Evolutionary conservation across 2,329 filamentous ascomycete species (phyloP).

Genomic region (Coleophoma eucalyptorum): DNA sequence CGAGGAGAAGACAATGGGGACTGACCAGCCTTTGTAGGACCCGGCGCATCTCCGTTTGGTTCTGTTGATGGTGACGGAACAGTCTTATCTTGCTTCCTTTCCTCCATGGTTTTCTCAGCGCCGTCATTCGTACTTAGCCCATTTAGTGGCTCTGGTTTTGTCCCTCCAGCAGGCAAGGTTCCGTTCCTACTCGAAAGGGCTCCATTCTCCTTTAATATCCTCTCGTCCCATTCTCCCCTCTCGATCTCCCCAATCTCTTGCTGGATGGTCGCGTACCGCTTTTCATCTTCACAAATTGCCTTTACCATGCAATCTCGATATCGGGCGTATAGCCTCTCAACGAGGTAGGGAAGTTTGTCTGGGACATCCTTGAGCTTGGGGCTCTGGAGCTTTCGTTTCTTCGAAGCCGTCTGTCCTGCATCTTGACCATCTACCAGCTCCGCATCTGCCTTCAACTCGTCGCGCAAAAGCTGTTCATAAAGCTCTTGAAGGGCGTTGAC

Average conservation of each 20-base stretch:
- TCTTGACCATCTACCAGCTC: conserved; percentile 33
- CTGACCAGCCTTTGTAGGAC: conserved; percentile 4
- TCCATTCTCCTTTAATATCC: conserved; percentile 20
- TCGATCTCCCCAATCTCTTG: conserved; percentile 68
- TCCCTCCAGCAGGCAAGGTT: not conserved
- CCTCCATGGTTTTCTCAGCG: not conserved
- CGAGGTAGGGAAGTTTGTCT: conserved; percentile 65
- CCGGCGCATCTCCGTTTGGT: conserved; percentile 3
- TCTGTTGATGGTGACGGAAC: conserved; percentile 5
- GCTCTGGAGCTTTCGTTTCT: conserved; percentile 71
- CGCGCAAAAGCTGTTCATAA: conserved; percentile 71
- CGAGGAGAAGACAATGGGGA: conserved; percentile 12
- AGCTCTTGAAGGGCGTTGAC: conserved; percentile 76
- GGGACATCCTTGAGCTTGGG: conserved; percentile 63
- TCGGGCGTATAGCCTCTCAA: conserved; percentile 69
- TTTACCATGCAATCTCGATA: conserved; percentile 69
- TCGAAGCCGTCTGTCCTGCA: conserved; percentile 49
- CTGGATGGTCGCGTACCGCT: conserved; percentile 57
- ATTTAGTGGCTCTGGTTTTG: conserved; percentile 10
- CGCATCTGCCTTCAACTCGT: conserved; percentile 59
- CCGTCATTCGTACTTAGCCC: conserved; percentile 5
- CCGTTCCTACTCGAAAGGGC: conserved; percentile 10
- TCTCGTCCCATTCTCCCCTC: conserved; percentile 49
- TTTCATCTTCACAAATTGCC: conserved; percentile 73
- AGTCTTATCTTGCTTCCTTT: not conserved